Conservation (phyloP, 768 basidiomycete species). For the Nidularia sp. region DNA sequence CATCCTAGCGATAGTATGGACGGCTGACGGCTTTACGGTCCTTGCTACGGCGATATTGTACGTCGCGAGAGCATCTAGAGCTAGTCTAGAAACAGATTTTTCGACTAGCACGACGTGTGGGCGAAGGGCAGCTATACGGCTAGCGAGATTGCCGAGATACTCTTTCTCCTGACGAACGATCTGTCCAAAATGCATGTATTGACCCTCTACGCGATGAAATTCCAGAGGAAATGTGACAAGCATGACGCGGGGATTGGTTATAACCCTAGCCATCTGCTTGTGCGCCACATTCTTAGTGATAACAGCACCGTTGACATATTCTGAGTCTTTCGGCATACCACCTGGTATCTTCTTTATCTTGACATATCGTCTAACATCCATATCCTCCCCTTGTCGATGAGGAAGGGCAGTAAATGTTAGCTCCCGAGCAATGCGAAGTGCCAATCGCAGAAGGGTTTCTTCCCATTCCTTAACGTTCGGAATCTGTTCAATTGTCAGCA, state of each 20-base stretch:
- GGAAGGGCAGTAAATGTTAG: constrained; percentile 69
- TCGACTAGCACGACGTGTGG: constrained; percentile 93
- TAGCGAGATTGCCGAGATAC: constrained; percentile 83
- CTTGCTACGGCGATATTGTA: constrained; percentile 89
- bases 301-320: constrained; percentile 95
- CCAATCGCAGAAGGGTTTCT: constrained; percentile 71
- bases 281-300: constrained; percentile 98
- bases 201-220: constrained; percentile 87
- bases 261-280: constrained; percentile 84
- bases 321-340: constrained; percentile 86
- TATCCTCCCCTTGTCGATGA: constrained; percentile 83
- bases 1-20: constrained; percentile 87
- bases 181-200: constrained; percentile 90
- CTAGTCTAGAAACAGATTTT: constrained; percentile 86
- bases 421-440: constrained; percentile 82
- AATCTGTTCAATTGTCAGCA: constrained; percentile 78
- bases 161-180: constrained; percentile 91
- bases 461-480: constrained; percentile 89
- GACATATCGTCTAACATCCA: constrained; percentile 93
- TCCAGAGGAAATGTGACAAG: constrained; percentile 93
- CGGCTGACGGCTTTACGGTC: constrained; percentile 82
- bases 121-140: constrained; percentile 83
- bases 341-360: constrained; percentile 99
- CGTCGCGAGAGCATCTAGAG: constrained; percentile 79
- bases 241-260: constrained; percentile 91